Conservation (phyloP, 2,329 filamentous ascomycete genomes). For the Xylaria polymorpha region DNA sequence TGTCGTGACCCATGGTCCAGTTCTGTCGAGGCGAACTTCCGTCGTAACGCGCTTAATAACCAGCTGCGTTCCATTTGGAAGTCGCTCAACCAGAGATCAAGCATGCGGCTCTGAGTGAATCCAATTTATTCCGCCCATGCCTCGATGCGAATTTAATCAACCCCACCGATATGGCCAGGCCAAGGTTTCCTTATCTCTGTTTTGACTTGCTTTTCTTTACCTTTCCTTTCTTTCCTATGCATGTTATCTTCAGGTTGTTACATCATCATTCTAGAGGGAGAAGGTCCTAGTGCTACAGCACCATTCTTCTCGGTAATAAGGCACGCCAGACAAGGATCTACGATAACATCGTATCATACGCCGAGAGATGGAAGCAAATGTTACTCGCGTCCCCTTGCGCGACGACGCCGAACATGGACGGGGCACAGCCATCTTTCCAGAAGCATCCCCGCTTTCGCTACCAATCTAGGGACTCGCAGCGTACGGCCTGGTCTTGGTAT, state of each 20-base stretch:
- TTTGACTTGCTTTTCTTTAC: slow-evolving; percentile 48
- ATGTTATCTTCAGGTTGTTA: slow-evolving; percentile 48
- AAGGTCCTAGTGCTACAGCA: slow-evolving; percentile 52
- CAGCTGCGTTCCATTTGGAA: slow-evolving; percentile 15
- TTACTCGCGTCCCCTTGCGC: slow-evolving; percentile 1
- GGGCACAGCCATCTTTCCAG: slow-evolving; percentile 1
- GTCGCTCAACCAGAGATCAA: slow-evolving; percentile 35
- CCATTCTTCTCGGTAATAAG: slow-evolving; percentile 33
- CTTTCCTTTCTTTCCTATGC: slow-evolving; percentile 44
- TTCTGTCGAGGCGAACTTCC: slow-evolving; percentile 27
- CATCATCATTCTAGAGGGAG: slow-evolving; percentile 53
- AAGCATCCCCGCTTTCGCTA: slow-evolving; percentile 13
- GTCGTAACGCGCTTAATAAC: slow-evolving; percentile 15
- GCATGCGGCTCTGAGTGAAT: slow-evolving; percentile 19
- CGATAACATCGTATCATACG: slow-evolving; percentile 11
- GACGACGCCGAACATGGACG: not conserved
- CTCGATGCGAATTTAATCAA: slow-evolving; percentile 50
- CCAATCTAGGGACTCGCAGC: not conserved
- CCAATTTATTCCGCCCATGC: slow-evolving; percentile 28
- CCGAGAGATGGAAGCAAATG: slow-evolving; percentile 9
- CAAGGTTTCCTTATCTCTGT: slow-evolving; percentile 47
- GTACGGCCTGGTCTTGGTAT: not conserved
- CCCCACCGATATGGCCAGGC: slow-evolving; percentile 43
- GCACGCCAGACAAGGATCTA: slow-evolving; percentile 16
- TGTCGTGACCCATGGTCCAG: slow-evolving; percentile 45